Evolutionary conservation across 257 asterid species (phyloP), one percentile per base, ranked within the genome.

Genomic region (Lantana camara): DNA sequence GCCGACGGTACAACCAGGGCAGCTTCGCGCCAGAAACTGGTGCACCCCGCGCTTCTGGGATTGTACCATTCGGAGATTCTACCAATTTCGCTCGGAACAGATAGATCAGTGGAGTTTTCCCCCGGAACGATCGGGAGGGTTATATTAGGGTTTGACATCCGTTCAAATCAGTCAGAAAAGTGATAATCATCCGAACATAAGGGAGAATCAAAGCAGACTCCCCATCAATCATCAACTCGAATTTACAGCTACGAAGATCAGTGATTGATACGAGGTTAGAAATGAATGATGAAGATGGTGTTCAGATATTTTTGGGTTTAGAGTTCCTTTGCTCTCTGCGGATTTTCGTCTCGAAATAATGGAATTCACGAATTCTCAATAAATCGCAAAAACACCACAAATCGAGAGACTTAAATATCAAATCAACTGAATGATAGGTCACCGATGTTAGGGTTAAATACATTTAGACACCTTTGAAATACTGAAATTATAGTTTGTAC

Each of bases 1-100:
- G 75, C 88, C 54, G 90, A 75, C n/a, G 97, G 88, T 20, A 90
- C 75, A 52, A 93, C 84, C 53, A 93, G 82, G 65, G 88, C 77
- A 0, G 90, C 87, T 16, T 82, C 83, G 70, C 85, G 89, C 94
- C 88, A 90, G 75, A 93, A 82, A 20, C 87, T 76, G 72, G 70
- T 86, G 81, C 98, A 89, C 5, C 79, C 73, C 4, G 53, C 73
- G 69, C 41, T 69, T 34, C 57, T 71, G 15, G 73, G 41, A 76
- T 51, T 72, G 78, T 77, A 53, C 77, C 77, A 81, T 57, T 71
- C 73, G 16, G 79, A 64, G 48, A 76, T 59, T 19, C 22, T 14
- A 13, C 32, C 76, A 46, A 70, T 61, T 64, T 44, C 32, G 41
- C 44, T 19, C 60, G 63, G 71, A 4, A 62, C 24, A 0, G 77